Percentiles rank a stretch among this genome's conserved stretches.
These are phyloP conservation scores for Pleurotus platypus DNA, from an alignment of 768 basidiomycete genomes.

Conservation along the genomic window DNA sequence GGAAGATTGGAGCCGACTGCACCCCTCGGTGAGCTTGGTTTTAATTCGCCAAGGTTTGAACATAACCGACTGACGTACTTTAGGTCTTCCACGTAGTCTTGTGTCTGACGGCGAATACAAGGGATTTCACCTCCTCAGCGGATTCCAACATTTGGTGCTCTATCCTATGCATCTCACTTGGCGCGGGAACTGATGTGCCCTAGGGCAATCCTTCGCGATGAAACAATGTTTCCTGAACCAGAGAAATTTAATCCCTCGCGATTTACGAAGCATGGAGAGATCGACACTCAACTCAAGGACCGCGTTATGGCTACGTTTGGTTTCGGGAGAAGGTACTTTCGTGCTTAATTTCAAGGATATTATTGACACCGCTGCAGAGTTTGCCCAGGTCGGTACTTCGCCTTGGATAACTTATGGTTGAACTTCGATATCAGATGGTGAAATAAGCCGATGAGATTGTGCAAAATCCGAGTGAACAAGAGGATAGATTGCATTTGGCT, in stretches of 20 bases:
- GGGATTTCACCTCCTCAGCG: neutral
- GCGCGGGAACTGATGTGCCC: neutral
- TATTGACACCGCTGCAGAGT: too few species aligned
- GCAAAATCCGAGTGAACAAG: too few species aligned
- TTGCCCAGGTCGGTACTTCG: too few species aligned
- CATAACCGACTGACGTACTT: neutral
- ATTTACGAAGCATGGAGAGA: conserved; percentile 15
- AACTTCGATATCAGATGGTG: too few species aligned
- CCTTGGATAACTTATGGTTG: too few species aligned
- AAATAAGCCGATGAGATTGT: too few species aligned
- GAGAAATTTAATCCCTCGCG: conserved; percentile 16
- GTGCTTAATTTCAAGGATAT: neutral
- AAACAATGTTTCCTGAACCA: conserved; percentile 15
- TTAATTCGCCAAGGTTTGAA: neutral
- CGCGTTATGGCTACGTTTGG: neutral
- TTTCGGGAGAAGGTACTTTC: neutral
- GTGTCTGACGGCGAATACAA: neutral
- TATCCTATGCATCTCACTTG: neutral
- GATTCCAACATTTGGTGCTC: neutral
- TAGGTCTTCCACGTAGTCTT: neutral
- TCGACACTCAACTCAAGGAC: conserved; percentile 5
- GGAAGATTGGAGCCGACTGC: neutral
- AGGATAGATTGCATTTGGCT: too few species aligned
- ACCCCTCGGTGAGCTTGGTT: neutral
- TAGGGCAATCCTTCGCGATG: conserved; percentile 13